Evolutionary conservation across 371 early-diverging fungal genomes (phyloP), one percentile per base, ranked within the genome.

Genomic region (Mortierella sp.): DNA sequence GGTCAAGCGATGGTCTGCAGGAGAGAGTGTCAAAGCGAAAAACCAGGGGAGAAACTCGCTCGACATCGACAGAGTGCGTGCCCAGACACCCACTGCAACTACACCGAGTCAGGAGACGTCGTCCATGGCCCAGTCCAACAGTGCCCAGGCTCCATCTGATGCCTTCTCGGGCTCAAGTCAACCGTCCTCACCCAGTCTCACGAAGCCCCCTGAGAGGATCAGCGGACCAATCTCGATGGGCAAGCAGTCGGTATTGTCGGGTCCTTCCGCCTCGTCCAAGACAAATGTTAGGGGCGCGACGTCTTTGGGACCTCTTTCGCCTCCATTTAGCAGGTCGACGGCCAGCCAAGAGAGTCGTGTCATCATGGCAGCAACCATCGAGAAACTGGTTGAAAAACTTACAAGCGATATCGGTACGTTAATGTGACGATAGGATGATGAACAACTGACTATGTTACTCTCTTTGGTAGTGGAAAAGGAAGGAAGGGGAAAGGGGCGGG

Each of bases 311-410:
- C 37, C 61, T 37, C 22, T 44, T 34, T 29, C 40, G 26, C 26
- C 63, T 22, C 44, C 26, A 40, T 24, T 66, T 24, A 24, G 22
- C 29, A 53, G n/a, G 24, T 50, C 68, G 41, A 22, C 45, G 22
- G 8, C 39, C 10, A n/a, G 66, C 8, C 47, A 58, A 8, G 76
- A 65, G 86, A 61, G 52, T 14, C 83, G 79, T 16, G 71, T 75
- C 29, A 71, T 93, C 64, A 89, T 89, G 74, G 91, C 91, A 52
- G 92, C 93, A 2, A 90, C 92, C 0, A 86, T 91, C 29, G 93
- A 92, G 63, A 92, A 92, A 64, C 68, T 93, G 22, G 81, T 93
- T 1, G 89, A 91, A 43, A 92, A 90, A 74, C 73, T 93, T 45
- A 93, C 93, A n/a, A 89, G 83, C 39, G 87, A 86, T 13, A 80